Evolutionary conservation across 2,329 filamentous ascomycete species (phyloP), one percentile per base, ranked within the genome.

Genomic region (Cytospora piceae): DNA sequence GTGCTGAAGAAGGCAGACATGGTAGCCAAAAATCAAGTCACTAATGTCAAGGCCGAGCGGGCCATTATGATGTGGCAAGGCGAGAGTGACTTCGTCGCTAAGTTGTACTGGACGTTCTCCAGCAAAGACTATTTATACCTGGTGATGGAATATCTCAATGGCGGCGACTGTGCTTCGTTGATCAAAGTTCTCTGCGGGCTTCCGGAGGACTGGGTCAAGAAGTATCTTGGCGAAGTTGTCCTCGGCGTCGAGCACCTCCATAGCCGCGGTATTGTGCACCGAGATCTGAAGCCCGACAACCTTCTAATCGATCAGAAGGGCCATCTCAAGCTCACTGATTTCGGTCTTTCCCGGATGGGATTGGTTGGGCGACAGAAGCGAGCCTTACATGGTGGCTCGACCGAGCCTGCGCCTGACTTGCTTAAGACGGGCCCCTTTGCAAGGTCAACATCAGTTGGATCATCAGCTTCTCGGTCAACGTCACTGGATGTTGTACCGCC

Each of bases 31-130:
- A 99, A 99, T 76, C 95, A 99, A 76, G 94, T 99, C 71, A 97
- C 95, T 71, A 99, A 99, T 74, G 95, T 99, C 73, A 98, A 99
- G 78, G 95, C 96, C 11, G 95, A 99, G 78, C 87, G 95, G 70
- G 96, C 96, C 27, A 99, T 99, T 75, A 98, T 99, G 95, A 99
- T 99, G 95, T 98, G 95, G 92, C 95, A 99, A 79, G 95, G 95
- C 27, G 93, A 98, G 77, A 99, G 96, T 76, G 95, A 99, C 67
- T 99, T 99, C 76, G 95, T 99, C 65, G 95, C 95, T 31, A 99
- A 99, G 80, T 85, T 99, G 15, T 99, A 98, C 80, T 99, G 96
- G 96, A 99, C 95, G 0, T 99, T 99, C 74, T 97, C 95, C 4
- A 99, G 94, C 83, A 99, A 99, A 75, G 95, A 99, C 74, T 99